Evolutionary conservation across 1,139 yeast genomes (phyloP).

Genomic region (Yamadazyma aaseri): DNA sequence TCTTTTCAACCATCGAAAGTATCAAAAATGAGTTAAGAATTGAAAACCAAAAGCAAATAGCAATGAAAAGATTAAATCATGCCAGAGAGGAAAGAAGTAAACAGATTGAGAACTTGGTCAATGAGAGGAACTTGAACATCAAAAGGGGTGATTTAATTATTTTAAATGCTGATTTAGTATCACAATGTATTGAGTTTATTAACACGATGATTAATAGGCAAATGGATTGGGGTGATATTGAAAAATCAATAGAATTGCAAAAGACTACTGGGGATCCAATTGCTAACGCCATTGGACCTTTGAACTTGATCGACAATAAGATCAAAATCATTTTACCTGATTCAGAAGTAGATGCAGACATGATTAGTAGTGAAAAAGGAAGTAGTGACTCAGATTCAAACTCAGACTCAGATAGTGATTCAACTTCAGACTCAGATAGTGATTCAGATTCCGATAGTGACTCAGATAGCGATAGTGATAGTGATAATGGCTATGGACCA

Average conservation of each 20-base stretch:
- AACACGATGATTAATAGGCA: constrained; percentile 71
- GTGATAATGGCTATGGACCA: constrained; percentile 27
- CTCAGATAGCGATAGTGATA: constrained; percentile 26
- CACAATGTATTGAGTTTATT: constrained; percentile 68
- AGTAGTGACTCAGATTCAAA: constrained; percentile 24
- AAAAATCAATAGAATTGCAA: constrained; percentile 68
- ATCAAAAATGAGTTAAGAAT: constrained; percentile 56
- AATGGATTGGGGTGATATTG: constrained; percentile 94
- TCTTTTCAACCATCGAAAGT: constrained; percentile 83
- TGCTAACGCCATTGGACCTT: constrained; percentile 66
- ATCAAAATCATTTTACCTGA: constrained; percentile 61
- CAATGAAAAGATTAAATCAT: constrained; percentile 68
- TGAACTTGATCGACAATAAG: constrained; percentile 68
- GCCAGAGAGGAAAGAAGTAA: constrained; percentile 74
- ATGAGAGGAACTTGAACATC: constrained; percentile 63
- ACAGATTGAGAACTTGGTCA: constrained; percentile 66
- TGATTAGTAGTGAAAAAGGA: constrained; percentile 17
- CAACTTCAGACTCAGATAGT: constrained; percentile 7
- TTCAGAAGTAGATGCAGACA: constrained; percentile 16
- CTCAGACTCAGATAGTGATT: constrained; percentile 28
- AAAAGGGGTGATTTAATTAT: constrained; percentile 75
- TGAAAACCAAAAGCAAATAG: constrained; percentile 74
- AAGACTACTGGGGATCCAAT: constrained; percentile 62
- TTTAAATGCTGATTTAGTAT: constrained; percentile 66
- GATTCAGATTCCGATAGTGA: constrained; percentile 31